Conservation (phyloP, 1,284 basidiomycete species). For the Sanghuangporus weigelae region DNA sequence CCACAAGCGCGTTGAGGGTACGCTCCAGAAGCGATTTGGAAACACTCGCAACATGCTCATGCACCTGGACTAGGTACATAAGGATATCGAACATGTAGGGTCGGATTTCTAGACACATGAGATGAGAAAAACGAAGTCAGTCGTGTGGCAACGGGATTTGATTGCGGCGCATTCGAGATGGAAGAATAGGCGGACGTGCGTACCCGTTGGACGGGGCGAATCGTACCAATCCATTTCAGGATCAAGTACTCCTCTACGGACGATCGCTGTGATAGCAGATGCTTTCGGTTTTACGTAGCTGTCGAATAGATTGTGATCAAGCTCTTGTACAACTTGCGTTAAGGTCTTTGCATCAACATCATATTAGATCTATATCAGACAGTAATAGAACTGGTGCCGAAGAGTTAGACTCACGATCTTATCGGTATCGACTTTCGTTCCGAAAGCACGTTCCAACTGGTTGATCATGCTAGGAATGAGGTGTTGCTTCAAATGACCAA, state of each 20-base stretch:
- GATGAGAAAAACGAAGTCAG: neutral
- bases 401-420: conserved; percentile 42
- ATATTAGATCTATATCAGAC: neutral
- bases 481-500: conserved; percentile 67
- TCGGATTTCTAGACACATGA: conserved; percentile 69
- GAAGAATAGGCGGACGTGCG: conserved; percentile 21
- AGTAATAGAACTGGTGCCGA: neutral
- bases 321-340: conserved; percentile 71
- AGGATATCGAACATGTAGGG: conserved; percentile 91
- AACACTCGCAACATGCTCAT: conserved; percentile 83
- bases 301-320: conserved; percentile 86
- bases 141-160: too few relatives aligned
- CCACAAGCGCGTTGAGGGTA: conserved; percentile 77
- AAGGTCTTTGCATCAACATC: conserved; percentile 48
- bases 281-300: conserved; percentile 82
- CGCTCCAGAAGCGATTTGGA: conserved; percentile 79
- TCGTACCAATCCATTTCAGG: conserved; percentile 87
- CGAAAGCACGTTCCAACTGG: conserved; percentile 78
- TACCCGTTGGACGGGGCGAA: conserved; percentile 83
- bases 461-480: conserved; percentile 78
- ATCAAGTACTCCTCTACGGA: conserved; percentile 78
- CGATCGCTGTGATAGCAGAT: conserved; percentile 56
- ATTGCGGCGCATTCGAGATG: too few relatives aligned
- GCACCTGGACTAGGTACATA: conserved; percentile 85
- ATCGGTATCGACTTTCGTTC: conserved; percentile 72